phyloP scores from a whole-genome alignment of 176 grass and related monocot species.

The Dendrocalamus sinicus region DNA sequence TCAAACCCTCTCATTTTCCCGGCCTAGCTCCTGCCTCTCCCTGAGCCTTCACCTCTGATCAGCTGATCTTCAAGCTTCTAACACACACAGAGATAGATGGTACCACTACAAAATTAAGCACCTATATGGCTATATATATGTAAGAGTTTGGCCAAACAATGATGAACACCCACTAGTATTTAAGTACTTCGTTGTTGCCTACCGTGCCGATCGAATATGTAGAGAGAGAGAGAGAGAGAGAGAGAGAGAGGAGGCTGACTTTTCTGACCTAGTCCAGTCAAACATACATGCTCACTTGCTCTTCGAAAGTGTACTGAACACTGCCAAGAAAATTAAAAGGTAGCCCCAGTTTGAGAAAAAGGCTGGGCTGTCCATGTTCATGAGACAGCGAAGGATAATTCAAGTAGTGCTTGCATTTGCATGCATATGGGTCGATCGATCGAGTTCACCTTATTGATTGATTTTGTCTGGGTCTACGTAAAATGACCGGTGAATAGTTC shows the following conservation, averaged over 20 bases:
- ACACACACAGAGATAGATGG: neutral
- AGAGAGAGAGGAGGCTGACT: constrained; percentile 37
- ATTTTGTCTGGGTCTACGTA: constrained; percentile 36
- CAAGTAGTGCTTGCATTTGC: constrained; percentile 19
- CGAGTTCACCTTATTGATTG: constrained; percentile 20
- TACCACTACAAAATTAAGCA: neutral
- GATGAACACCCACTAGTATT: constrained; percentile 33
- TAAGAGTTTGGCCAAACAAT: constrained; percentile 16
- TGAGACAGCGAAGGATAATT: constrained; percentile 40
- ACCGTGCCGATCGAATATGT: constrained; percentile 56
- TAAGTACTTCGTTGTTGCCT: constrained; percentile 44
- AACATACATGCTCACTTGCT: constrained; percentile 72
- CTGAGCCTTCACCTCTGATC: constrained; percentile 30
- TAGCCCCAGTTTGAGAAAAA: constrained; percentile 45
- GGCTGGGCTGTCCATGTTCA: constrained; percentile 30
- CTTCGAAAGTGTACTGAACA: constrained; percentile 47
- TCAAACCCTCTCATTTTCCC: constrained; percentile 58
- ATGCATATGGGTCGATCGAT: neutral
- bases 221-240: neutral
- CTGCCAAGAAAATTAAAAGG: constrained; percentile 36
- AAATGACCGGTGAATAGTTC: constrained; percentile 40
- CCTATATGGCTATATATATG: neutral
- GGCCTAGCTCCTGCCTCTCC: neutral
- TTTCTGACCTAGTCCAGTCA: constrained; percentile 82
- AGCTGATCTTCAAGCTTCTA: constrained; percentile 44